Evolutionary conservation across 139 green algal species (phyloP).

Genomic region (Klebsormidium nitens): DNA sequence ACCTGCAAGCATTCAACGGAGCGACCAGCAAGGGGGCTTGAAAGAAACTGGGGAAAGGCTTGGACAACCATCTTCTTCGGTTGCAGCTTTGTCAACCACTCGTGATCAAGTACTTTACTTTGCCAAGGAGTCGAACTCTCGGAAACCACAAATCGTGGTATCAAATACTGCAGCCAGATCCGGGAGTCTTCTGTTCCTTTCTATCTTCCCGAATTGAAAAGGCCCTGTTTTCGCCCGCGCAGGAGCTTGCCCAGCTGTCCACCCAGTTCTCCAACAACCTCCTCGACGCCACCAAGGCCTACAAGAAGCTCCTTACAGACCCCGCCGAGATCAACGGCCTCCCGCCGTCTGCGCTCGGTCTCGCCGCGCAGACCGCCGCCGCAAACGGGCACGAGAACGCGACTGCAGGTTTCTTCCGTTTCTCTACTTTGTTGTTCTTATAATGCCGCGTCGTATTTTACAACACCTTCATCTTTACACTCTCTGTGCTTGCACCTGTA

Average conservation of each 20-base stretch:
- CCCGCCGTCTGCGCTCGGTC: constrained; percentile 61
- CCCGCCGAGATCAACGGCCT: constrained; percentile 72
- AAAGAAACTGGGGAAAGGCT: no score
- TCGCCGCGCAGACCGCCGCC: constrained; percentile 47
- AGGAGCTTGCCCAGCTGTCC: constrained; percentile 73
- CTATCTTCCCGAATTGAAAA: no score
- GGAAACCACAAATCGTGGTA: not conserved
- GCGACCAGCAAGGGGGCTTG: no score
- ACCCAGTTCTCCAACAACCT: constrained; percentile 93
- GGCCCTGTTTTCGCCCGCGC: not conserved
- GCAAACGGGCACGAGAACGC: constrained; percentile 59
- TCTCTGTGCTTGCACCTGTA: no score
- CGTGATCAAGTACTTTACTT: no score
- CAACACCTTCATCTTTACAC: no score
- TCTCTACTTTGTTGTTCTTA: not conserved
- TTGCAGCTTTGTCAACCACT: not conserved
- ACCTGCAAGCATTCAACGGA: no score
- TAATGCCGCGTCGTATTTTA: no score
- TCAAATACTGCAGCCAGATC: not conserved
- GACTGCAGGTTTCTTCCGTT: constrained; percentile 37
- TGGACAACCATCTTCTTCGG: no score
- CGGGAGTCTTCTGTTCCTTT: not conserved
- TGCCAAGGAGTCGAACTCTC: not conserved
- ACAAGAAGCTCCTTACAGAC: constrained; percentile 77
- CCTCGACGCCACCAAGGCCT: constrained; percentile 82